Percentiles rank a stretch among this genome's conserved stretches.
phyloP scores from a whole-genome alignment of 2,329 filamentous ascomycete species.

The Penicillium sp. region DNA sequence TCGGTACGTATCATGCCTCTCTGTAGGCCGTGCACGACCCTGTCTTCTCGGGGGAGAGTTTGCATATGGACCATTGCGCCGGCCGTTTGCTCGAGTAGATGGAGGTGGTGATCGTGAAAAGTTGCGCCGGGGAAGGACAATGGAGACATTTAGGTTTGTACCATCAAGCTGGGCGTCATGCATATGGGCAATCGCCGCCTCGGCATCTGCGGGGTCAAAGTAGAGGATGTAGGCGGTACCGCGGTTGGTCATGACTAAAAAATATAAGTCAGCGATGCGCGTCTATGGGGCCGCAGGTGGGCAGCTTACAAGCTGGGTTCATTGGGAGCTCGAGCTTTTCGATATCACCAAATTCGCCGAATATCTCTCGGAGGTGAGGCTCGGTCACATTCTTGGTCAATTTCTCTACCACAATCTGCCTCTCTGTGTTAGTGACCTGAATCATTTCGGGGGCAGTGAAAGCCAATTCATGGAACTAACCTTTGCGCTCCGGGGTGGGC shows the following conservation, averaged over 20 bases:
- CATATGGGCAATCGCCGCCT: slow-evolving; percentile 91
- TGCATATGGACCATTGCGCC: slow-evolving; percentile 36
- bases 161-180: slow-evolving; percentile 95
- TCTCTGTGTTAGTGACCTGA: not conserved
- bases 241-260: slow-evolving; percentile 78
- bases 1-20: slow-evolving; percentile 59
- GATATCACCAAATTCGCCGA: slow-evolving; percentile 82
- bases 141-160: slow-evolving; percentile 78
- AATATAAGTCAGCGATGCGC: not conserved
- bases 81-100: slow-evolving; percentile 61
- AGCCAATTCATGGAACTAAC: slow-evolving; percentile 15
- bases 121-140: slow-evolving; percentile 79
- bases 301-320: slow-evolving; percentile 72
- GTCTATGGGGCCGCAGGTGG: not conserved
- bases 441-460: not conserved
- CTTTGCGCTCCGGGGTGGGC: slow-evolving; percentile 38
- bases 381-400: slow-evolving; percentile 94
- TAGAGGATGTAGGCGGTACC: slow-evolving; percentile 94
- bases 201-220: slow-evolving; percentile 72
- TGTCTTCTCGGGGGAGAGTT: slow-evolving; percentile 41
- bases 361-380: slow-evolving; percentile 86
- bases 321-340: slow-evolving; percentile 86
- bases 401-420: slow-evolving; percentile 89
- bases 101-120: slow-evolving; percentile 78
- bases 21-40: slow-evolving; percentile 41